A percentile compares a stretch with the other conserved stretches of the same genome.
phyloP scores from a whole-genome alignment of 1,139 yeast genomes.

The Tardiomyces digboiensis region DNA sequence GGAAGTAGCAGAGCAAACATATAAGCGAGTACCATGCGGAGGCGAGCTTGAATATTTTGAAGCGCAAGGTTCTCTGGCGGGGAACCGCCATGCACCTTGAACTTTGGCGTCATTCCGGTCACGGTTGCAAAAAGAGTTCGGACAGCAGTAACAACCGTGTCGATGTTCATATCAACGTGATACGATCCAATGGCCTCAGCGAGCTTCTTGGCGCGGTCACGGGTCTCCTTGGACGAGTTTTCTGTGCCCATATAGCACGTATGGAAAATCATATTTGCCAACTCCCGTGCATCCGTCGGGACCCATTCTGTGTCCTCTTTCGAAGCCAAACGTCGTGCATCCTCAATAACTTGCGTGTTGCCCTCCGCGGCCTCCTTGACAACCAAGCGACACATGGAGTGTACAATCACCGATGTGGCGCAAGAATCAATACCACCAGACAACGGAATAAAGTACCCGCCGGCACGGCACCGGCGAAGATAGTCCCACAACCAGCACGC shows the following conservation, averaged over 20 bases:
- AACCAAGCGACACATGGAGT: slow-evolving; percentile 87
- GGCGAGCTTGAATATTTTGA: slow-evolving; percentile 92
- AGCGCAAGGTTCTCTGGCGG: slow-evolving; percentile 85
- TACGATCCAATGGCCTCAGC: slow-evolving; percentile 75
- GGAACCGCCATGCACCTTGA: slow-evolving; percentile 89
- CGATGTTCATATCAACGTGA: slow-evolving; percentile 91
- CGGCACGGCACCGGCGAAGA: slow-evolving; percentile 76
- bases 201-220: slow-evolving; percentile 71
- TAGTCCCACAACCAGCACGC: slow-evolving; percentile 99
- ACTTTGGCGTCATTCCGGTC: slow-evolving; percentile 82
- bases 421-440: slow-evolving; percentile 98
- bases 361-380: slow-evolving; percentile 56
- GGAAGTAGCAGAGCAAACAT: slow-evolving; percentile 91
- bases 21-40: slow-evolving; percentile 90
- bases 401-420: slow-evolving; percentile 92
- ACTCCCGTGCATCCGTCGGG: slow-evolving; percentile 66
- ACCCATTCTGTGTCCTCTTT: slow-evolving; percentile 42
- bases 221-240: slow-evolving; percentile 83
- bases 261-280: slow-evolving; percentile 69
- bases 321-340: slow-evolving; percentile 55
- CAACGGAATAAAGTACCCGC: slow-evolving; percentile 86
- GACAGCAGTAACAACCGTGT: slow-evolving; percentile 64
- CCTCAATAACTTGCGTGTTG: slow-evolving; percentile 63
- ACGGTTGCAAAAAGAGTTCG: slow-evolving; percentile 73
- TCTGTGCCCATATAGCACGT: slow-evolving; percentile 94